These are phyloP conservation scores for Calonectria hongkongensis DNA, from an alignment of 2,329 filamentous ascomycete species.

Conservation along the genomic window DNA sequence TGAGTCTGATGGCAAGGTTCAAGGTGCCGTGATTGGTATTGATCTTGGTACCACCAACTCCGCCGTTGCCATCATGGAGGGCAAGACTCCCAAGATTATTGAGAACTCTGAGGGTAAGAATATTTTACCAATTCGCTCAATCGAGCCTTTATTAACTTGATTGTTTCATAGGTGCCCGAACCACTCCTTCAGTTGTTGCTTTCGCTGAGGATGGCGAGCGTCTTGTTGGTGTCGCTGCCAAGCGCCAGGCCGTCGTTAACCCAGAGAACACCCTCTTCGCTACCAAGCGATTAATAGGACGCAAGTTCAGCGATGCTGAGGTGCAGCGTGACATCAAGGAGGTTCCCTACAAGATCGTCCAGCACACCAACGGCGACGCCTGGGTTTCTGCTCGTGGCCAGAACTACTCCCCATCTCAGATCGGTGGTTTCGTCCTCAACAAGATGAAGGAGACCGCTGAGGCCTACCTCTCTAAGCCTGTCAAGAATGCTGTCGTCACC, in stretches of 20 bases:
- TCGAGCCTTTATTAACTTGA: slow-evolving; percentile 33
- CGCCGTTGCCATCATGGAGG: slow-evolving; percentile 97
- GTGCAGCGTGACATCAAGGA: slow-evolving; percentile 98
- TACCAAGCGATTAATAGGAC: slow-evolving; percentile 98
- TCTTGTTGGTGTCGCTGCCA: slow-evolving; percentile 96
- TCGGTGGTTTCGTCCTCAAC: slow-evolving; percentile 95
- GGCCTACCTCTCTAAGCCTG: slow-evolving; percentile 89
- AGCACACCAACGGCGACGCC: slow-evolving; percentile 96
- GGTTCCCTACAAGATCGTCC: slow-evolving; percentile 98
- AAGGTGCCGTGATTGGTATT: slow-evolving; percentile 97
- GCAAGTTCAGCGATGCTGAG: slow-evolving; percentile 95
- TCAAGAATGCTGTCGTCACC: slow-evolving; percentile 98
- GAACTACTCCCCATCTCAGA: slow-evolving; percentile 98
- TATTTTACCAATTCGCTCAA: slow-evolving; percentile 37
- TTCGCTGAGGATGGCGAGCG: slow-evolving; percentile 97
- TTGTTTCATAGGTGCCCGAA: slow-evolving; percentile 59
- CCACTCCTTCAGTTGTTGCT: slow-evolving; percentile 87
- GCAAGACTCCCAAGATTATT: slow-evolving; percentile 95
- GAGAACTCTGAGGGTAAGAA: slow-evolving; percentile 93
- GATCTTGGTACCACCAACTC: slow-evolving; percentile 99
- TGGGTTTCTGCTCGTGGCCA: slow-evolving; percentile 96
- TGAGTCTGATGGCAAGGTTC: slow-evolving; percentile 79
- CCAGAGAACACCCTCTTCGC: slow-evolving; percentile 98
- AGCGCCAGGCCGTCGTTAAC: slow-evolving; percentile 98
- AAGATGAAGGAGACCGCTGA: slow-evolving; percentile 99